phyloP scores from a whole-genome alignment of 1,284 basidiomycete species.

The Athelia sp. region DNA sequence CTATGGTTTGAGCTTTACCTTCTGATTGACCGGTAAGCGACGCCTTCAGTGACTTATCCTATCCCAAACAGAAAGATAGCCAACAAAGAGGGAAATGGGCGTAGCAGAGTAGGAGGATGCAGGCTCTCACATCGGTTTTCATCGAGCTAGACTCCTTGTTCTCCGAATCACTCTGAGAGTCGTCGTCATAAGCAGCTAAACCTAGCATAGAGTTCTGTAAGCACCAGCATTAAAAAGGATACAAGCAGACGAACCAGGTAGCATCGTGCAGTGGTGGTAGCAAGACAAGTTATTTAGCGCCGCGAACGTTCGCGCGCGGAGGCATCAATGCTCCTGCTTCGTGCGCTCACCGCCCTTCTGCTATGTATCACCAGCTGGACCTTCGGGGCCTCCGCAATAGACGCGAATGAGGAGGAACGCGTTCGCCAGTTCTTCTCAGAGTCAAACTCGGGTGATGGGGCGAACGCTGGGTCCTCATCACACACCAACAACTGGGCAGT shows the following conservation, averaged over 20 bases:
- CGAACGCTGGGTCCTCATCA: conserved; percentile 28
- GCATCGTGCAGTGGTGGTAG: not conserved
- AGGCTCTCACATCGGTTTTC: conserved; percentile 57
- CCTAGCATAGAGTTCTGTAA: conserved; percentile 30
- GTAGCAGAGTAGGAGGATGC: conserved; percentile 30
- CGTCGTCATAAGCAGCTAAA: conserved; percentile 62
- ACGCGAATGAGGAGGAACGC: conserved; percentile 11
- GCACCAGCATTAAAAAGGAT: conserved; percentile 1
- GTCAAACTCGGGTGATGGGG: conserved; percentile 9
- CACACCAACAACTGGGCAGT: conserved; percentile 99
- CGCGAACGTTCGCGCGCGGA: not conserved
- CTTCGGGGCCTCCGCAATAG: conserved; percentile 21
- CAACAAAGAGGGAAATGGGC: conserved; percentile 67
- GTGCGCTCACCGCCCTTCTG: conserved; percentile 22
- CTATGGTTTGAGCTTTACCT: conserved; percentile 30
- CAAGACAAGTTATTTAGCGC: not conserved
- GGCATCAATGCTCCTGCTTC: conserved; percentile 29
- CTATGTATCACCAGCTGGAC: conserved; percentile 25
- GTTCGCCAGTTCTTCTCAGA: conserved; percentile 22
- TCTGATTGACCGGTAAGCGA: conserved; percentile 37
- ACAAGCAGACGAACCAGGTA: conserved; percentile 26
- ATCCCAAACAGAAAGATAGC: conserved; percentile 54
- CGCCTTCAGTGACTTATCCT: conserved; percentile 54
- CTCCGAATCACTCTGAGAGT: conserved; percentile 57
- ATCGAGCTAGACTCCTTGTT: conserved; percentile 24